A percentile compares a stretch with the other conserved stretches of the same genome.
These are phyloP conservation scores for Backusella australiensis DNA, from an alignment of 192 early-diverging fungal species.

Conservation along the genomic window DNA sequence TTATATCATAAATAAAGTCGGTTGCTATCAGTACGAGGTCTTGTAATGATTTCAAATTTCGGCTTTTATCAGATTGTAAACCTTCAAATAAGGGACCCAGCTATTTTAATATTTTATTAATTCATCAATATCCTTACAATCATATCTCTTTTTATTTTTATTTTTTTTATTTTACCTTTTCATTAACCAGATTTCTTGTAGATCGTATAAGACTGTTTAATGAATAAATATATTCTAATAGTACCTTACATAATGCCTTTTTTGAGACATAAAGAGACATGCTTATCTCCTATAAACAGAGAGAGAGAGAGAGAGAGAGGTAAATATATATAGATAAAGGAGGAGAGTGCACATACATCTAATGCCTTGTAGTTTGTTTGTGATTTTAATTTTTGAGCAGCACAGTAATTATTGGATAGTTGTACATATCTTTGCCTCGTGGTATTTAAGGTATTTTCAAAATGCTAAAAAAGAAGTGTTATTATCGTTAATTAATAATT, in stretches of 20 bases:
- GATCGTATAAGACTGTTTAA: constrained; percentile 4
- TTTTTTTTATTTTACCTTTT: constrained; percentile 1
- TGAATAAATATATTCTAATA: constrained; percentile 17
- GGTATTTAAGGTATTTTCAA: constrained; percentile 5
- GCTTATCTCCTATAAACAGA: constrained; percentile 11
- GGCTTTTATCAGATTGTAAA: constrained; percentile 12
- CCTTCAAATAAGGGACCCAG: constrained; percentile 12
- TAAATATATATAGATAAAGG: background rate
- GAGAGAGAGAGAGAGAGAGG: background rate
- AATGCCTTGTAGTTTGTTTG: constrained; percentile 2
- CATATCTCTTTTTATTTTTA: background rate
- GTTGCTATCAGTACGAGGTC: constrained; percentile 10
- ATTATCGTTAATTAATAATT: background rate
- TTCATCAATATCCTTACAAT: background rate
- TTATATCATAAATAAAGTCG: background rate
- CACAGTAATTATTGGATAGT: constrained; percentile 10
- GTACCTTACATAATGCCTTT: constrained; percentile 10
- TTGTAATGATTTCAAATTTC: constrained; percentile 9
- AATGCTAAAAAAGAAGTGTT: constrained; percentile 12
- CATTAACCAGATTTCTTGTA: background rate
- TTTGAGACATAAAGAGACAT: constrained; percentile 12
- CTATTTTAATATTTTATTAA: background rate
- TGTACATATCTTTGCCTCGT: constrained; percentile 11
- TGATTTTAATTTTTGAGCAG: constrained; percentile 13
- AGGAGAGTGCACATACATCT: constrained; percentile 5